These are phyloP conservation scores for Aphanoascus verrucosus DNA, from an alignment of 2,329 filamentous ascomycete genomes.

Conservation along the genomic window DNA sequence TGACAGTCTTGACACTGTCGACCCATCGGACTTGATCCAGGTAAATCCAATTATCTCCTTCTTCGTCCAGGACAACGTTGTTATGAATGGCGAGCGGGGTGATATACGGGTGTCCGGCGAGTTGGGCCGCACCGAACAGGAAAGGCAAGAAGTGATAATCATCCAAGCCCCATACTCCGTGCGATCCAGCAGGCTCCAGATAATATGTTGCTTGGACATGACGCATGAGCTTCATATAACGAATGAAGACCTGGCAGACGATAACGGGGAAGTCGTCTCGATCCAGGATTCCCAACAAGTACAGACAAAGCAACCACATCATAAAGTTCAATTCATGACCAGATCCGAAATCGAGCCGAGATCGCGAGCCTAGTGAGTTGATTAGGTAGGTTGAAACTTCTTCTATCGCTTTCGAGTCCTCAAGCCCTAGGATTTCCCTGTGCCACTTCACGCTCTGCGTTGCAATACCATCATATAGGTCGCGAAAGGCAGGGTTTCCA, in stretches of 20 bases:
- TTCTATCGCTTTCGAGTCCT: conserved; percentile 42
- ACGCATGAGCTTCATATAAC: conserved; percentile 80
- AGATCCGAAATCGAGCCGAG: conserved; percentile 89
- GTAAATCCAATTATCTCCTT: conserved; percentile 72
- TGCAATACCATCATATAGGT: conserved; percentile 53
- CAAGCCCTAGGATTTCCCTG: conserved; percentile 29
- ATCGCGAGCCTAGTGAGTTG: conserved; percentile 74
- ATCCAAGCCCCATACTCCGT: conserved; percentile 95
- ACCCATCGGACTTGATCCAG: conserved; percentile 88
- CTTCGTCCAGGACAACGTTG: conserved; percentile 75
- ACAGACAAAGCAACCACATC: conserved; percentile 90
- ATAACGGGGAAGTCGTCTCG: conserved; percentile 59
- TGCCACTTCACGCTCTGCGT: conserved; percentile 35
- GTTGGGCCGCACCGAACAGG: conserved; percentile 83
- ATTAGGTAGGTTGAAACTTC: conserved; percentile 73
- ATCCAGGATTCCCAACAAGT: conserved; percentile 60
- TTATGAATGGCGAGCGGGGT: conserved; percentile 79
- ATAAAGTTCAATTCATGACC: conserved; percentile 96
- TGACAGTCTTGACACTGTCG: conserved; percentile 91
- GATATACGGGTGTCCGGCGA: conserved; percentile 71
- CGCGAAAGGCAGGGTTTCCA: conserved; percentile 83
- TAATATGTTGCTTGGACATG: conserved; percentile 85
- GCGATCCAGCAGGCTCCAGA: conserved; percentile 88
- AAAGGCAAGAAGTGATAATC: conserved; percentile 97
- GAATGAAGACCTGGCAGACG: conserved; percentile 65